A percentile compares a stretch with the other conserved stretches of the same genome.
phyloP scores from a whole-genome alignment of 1,284 basidiomycete genomes.

The Ceratobasidium sp. region DNA sequence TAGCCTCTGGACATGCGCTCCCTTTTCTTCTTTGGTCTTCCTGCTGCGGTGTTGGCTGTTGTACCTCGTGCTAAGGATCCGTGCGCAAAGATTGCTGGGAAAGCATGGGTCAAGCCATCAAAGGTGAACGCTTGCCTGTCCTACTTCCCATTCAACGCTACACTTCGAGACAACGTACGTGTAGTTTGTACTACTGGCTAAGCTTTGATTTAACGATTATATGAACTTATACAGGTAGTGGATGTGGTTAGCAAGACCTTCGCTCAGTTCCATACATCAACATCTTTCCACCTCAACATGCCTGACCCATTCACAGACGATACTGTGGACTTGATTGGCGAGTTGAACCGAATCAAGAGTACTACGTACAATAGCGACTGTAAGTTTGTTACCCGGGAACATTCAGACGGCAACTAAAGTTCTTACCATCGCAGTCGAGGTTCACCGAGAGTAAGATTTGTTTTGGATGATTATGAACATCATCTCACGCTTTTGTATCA shows the following conservation, averaged over 20 bases:
- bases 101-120: constrained; percentile 64
- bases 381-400: constrained; percentile 50
- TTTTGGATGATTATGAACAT: no score
- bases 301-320: constrained; percentile 64
- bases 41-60: neutral
- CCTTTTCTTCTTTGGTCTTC: neutral
- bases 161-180: constrained; percentile 43
- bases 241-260: constrained; percentile 69
- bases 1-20: neutral
- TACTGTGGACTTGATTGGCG: constrained; percentile 64
- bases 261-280: constrained; percentile 65
- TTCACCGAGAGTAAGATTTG: constrained; percentile 43
- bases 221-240: constrained; percentile 57
- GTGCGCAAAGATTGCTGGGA: constrained; percentile 62
- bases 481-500: no score
- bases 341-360: constrained; percentile 61
- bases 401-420: no score
- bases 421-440: constrained; percentile 25
- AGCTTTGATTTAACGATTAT: no score
- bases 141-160: constrained; percentile 46
- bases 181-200: no score
- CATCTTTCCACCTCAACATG: constrained; percentile 66
- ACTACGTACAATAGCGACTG: constrained; percentile 62
- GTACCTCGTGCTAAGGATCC: constrained; percentile 53
- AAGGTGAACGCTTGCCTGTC: constrained; percentile 63